Percentiles rank a stretch among this genome's conserved stretches.
Conservation (phyloP, 768 basidiomycete species). For the Russula sp. region DNA sequence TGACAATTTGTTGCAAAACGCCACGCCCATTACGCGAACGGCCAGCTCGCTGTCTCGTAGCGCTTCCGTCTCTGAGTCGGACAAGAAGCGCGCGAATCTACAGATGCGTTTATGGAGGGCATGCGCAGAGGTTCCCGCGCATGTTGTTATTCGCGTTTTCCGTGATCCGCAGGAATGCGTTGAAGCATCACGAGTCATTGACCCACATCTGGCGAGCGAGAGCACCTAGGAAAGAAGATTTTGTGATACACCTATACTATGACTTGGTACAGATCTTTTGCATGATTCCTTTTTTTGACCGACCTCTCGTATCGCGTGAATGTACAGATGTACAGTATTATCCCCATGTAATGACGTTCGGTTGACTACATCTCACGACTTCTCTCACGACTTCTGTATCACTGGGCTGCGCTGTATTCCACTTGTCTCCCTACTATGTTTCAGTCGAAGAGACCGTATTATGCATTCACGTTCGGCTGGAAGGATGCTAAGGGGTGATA, state of each 20-base stretch:
- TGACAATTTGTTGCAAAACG: not conserved
- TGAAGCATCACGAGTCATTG: slow-evolving; percentile 45
- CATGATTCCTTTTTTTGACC: not conserved
- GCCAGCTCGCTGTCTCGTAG: not conserved
- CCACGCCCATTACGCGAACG: not conserved
- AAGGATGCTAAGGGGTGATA: not conserved
- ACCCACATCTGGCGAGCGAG: slow-evolving; percentile 1
- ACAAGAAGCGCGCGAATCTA: slow-evolving; percentile 50
- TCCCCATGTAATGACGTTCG: not conserved
- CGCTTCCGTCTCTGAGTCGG: slow-evolving; percentile 40
- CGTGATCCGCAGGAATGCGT: slow-evolving; percentile 62
- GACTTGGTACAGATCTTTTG: not conserved
- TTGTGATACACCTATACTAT: not conserved
- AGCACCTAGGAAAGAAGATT: not conserved
- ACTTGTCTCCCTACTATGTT: not conserved
- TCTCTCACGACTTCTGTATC: not conserved
- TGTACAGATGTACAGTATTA: not conserved
- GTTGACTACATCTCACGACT: not conserved
- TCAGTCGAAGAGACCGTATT: not conserved
- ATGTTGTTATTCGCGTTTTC: slow-evolving; percentile 60
- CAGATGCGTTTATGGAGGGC: slow-evolving; percentile 62
- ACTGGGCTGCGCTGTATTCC: not conserved
- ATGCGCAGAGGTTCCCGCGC: slow-evolving; percentile 49
- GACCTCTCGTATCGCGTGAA: not conserved
- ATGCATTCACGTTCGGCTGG: not conserved